Percentiles rank a stretch among this genome's conserved stretches.
These are phyloP conservation scores for Phragmites australis DNA, from an alignment of 176 grass and related monocot genomes.

Conservation along the genomic window DNA sequence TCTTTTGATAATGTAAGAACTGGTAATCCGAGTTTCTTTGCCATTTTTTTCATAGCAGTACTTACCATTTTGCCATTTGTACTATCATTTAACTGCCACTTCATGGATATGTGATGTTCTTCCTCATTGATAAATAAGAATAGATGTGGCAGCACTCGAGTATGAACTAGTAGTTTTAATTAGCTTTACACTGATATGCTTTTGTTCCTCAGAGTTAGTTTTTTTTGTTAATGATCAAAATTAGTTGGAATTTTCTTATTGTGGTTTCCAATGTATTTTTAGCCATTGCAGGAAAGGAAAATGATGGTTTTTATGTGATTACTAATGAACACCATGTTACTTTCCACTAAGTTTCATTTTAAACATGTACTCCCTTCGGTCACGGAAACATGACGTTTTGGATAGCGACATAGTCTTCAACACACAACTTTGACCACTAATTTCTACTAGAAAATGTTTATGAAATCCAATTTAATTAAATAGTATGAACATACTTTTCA, in stretches of 20 bases:
- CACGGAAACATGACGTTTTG: no score
- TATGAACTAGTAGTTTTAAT: not conserved
- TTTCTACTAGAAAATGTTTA: no score
- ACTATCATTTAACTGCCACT: not conserved
- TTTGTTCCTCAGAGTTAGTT: no score
- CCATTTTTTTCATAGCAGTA: slow-evolving; percentile 11
- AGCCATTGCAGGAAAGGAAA: not conserved
- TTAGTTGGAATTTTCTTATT: no score
- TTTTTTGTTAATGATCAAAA: no score
- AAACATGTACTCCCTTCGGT: slow-evolving; percentile 1
- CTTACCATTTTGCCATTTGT: slow-evolving; percentile 24
- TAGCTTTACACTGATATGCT: not conserved
- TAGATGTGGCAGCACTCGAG: not conserved
- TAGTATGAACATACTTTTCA: no score
- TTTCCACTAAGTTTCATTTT: slow-evolving; percentile 9
- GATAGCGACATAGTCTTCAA: no score
- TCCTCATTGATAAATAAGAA: not conserved
- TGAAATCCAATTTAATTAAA: no score
- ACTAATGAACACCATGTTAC: not conserved
- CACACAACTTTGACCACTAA: no score
- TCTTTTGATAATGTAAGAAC: slow-evolving; percentile 70
- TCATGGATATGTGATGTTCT: slow-evolving; percentile 4
- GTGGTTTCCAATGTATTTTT: not conserved
- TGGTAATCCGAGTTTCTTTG: not conserved
- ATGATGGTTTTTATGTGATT: slow-evolving; percentile 16